A percentile compares a stretch with the other conserved stretches of the same genome.
Evolutionary conservation across 441 rosid genomes (phyloP).

Genomic region (Iberis amara): DNA sequence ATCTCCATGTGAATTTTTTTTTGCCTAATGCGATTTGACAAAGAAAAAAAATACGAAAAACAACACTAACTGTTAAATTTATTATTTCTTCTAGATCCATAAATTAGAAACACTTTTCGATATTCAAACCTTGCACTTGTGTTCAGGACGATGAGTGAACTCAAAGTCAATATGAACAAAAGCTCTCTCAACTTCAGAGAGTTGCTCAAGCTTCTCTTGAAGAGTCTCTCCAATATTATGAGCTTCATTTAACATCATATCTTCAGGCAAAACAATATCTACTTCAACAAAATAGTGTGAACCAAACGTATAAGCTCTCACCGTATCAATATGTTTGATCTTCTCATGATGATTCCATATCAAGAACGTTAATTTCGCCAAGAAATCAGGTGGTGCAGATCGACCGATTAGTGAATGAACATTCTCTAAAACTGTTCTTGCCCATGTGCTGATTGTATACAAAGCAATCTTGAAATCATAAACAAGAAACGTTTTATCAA

Average conservation of each 20-base stretch:
- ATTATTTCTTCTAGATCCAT: too few relatives aligned
- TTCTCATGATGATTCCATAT: slow-evolving; percentile 71
- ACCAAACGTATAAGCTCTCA: slow-evolving; percentile 65
- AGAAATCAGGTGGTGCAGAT: slow-evolving; percentile 59
- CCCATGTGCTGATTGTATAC: slow-evolving; percentile 63
- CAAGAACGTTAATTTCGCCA: slow-evolving; percentile 55
- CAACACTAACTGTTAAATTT: too few relatives aligned
- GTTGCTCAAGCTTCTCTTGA: slow-evolving; percentile 64
- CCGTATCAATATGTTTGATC: slow-evolving; percentile 62
- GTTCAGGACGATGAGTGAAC: slow-evolving; percentile 31
- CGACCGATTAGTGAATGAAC: slow-evolving; percentile 62
- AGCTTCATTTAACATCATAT: slow-evolving; percentile 49
- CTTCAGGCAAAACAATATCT: slow-evolving; percentile 53
- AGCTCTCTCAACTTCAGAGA: slow-evolving; percentile 70
- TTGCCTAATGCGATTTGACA: too few relatives aligned
- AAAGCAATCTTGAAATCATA: slow-evolving; percentile 50
- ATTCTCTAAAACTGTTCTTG: slow-evolving; percentile 57
- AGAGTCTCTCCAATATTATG: slow-evolving; percentile 72
- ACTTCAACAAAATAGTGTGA: slow-evolving; percentile 63
- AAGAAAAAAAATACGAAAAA: too few relatives aligned
- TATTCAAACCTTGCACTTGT: slow-evolving; percentile 28
- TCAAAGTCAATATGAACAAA: slow-evolving; percentile 40
- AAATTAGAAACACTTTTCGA: too few relatives aligned
- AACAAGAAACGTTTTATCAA: neutral
- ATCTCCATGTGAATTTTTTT: too few relatives aligned